Evolutionary conservation across 129 eudicot species (phyloP).

Genomic region (sunflower (Helianthus annuus)): HanXRQr2.0-SUNRISE NC_035435.2:10338324-10338823

Average conservation of each 20-base stretch:
- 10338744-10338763: slow-evolving; percentile 11
- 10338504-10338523: not conserved
- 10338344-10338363: slow-evolving; percentile 99
- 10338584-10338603: too few relatives aligned
- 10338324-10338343: slow-evolving; percentile 2
- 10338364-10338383: slow-evolving; percentile 91
- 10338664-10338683: not conserved
- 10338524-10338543: not conserved
- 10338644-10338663: not conserved
- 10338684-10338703: slow-evolving; percentile 14
- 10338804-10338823: not conserved
- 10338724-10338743: not conserved
- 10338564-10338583: too few relatives aligned
- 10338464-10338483: too few relatives aligned
- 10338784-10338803: not conserved
- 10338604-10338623: too few relatives aligned
- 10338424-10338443: not conserved
- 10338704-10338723: slow-evolving; percentile 3
- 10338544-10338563: not conserved
- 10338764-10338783: not conserved
- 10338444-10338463: not conserved
- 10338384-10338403: slow-evolving; percentile 93
- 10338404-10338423: slow-evolving; percentile 58
- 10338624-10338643: too few relatives aligned
- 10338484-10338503: not conserved